Evolutionary conservation across 2,329 filamentous ascomycete genomes (phyloP).

Genomic region (Ophiostoma pallidulum): DNA sequence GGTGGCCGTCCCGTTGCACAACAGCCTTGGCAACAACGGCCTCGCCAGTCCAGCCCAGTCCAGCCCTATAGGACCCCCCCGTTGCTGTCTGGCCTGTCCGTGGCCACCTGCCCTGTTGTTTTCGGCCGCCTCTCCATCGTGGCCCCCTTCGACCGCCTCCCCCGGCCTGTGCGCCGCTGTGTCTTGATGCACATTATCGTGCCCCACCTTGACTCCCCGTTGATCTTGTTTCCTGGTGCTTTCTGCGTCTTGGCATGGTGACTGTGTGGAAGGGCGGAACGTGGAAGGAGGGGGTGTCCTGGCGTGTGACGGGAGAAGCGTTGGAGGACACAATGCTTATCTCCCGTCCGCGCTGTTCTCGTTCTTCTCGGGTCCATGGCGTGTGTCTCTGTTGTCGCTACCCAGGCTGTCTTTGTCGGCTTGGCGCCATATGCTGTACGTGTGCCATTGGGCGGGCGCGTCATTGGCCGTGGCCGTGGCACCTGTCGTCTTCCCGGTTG

Average conservation of each 20-base stretch:
- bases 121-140: neutral
- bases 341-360: neutral
- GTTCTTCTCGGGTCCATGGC: too few species aligned
- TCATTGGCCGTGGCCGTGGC: too few species aligned
- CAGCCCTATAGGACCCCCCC: neutral
- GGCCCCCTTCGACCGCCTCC: neutral
- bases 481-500: too few species aligned
- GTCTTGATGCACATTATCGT: conserved; percentile 4
- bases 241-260: neutral
- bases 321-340: too few species aligned
- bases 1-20: neutral
- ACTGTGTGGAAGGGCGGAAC: neutral
- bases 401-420: too few species aligned
- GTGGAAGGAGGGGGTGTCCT: neutral
- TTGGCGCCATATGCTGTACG: too few species aligned
- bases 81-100: neutral
- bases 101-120: too few species aligned
- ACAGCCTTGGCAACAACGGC: conserved; percentile 2
- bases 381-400: too few species aligned
- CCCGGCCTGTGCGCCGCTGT: neutral
- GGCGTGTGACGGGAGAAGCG: too few species aligned
- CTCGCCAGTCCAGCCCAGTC: neutral
- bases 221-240: neutral
- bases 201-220: neutral
- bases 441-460: too few species aligned